These are phyloP conservation scores for Cyclospora cayetanensis DNA, from an alignment of 169 alveolate genomes.

Conservation along the genomic window DNA sequence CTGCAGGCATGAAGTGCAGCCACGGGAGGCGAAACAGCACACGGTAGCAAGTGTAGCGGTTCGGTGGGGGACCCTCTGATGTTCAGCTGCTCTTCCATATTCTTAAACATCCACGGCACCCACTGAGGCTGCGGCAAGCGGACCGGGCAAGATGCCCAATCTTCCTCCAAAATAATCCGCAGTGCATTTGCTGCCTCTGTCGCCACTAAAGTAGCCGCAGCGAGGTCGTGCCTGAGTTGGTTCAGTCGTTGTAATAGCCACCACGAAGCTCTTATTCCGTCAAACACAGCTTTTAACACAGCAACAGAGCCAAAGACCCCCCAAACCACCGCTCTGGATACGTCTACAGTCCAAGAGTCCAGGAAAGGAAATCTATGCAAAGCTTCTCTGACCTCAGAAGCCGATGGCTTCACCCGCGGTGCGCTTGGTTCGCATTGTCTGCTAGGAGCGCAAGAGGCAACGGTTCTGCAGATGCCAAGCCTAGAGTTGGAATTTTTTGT, in stretches of 20 bases:
- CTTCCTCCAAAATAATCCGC: conserved; percentile 26
- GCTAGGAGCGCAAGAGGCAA: neutral
- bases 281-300: neutral
- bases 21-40: neutral
- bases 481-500: neutral
- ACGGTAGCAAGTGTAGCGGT: neutral
- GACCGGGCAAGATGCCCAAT: conserved; percentile 38
- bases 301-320: neutral
- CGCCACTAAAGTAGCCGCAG: conserved; percentile 28
- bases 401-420: neutral
- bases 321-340: neutral
- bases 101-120: neutral
- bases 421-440: neutral
- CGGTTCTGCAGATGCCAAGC: neutral
- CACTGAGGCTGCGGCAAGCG: conserved; percentile 24
- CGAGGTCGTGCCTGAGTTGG: neutral
- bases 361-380: neutral
- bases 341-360: neutral
- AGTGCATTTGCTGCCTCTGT: neutral
- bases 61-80: neutral
- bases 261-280: conserved; percentile 4
- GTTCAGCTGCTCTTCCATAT: neutral
- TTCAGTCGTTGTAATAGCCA: neutral
- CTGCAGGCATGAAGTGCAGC: neutral
- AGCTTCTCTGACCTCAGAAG: neutral